Conservation (phyloP, 169 alveolate species). For the Plasmodium vinckei region DNA sequence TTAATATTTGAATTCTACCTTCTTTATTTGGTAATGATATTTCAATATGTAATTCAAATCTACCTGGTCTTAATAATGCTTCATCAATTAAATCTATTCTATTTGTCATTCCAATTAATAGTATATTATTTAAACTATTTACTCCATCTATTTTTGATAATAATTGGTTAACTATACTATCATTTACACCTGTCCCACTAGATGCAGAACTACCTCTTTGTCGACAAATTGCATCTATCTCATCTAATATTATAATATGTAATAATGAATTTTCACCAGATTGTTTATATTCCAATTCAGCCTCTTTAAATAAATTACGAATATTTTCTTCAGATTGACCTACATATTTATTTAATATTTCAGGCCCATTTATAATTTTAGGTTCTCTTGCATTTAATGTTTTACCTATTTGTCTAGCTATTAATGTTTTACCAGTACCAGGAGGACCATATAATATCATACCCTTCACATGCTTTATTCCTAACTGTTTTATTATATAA, state of each 20-base stretch:
- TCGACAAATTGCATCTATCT: conserved; percentile 99
- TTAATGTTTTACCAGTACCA: conserved; percentile 99
- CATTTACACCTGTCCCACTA: conserved; percentile 96
- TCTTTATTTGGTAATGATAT: conserved; percentile 97
- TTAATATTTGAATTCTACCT: conserved; percentile 97
- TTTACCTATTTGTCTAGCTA: conserved; percentile 99
- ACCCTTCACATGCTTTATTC: conserved; percentile 98
- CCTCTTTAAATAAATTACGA: conserved; percentile 97
- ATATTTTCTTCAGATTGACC: conserved; percentile 99
- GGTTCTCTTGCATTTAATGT: conserved; percentile 96
- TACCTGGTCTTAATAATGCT: conserved; percentile 99
- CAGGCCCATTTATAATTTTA: conserved; percentile 93
- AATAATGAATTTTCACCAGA: conserved; percentile 96
- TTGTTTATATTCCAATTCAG: conserved; percentile 95
- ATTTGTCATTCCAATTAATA: conserved; percentile 99
- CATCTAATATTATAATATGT: conserved; percentile 99
- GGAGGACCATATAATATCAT: conserved; percentile 99
- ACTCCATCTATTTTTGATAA: conserved; percentile 99
- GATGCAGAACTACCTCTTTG: conserved; percentile 95
- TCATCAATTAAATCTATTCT: conserved; percentile 98
- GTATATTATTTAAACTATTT: conserved; percentile 96
- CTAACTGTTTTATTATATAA: conserved; percentile 95
- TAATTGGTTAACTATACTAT: conserved; percentile 98
- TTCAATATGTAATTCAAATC: conserved; percentile 98
- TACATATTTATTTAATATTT: conserved; percentile 95